Conservation (phyloP, 345 rosid species). For the rapeseed (Brassica napus) region DNA sequence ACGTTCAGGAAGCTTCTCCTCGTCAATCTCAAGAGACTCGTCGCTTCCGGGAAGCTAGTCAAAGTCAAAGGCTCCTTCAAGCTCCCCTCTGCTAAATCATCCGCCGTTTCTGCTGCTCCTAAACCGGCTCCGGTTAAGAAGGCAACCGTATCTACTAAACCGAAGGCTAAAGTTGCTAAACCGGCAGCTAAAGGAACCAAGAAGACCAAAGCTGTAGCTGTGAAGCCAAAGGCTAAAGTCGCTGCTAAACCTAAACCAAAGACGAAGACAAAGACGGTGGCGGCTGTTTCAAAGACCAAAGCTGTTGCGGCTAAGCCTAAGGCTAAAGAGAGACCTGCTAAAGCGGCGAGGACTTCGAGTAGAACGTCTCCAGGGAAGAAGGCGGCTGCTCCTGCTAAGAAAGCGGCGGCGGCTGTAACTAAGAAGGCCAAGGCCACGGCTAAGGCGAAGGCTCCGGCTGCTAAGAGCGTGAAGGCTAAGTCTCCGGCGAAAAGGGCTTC, state of each 20-base stretch:
- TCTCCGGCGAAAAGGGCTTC: constrained; percentile 60
- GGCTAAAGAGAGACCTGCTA: constrained; percentile 60
- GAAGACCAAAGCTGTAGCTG: neutral
- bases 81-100: constrained; percentile 49
- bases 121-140: constrained; percentile 41
- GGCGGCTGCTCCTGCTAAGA: constrained; percentile 50
- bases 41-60: constrained; percentile 57
- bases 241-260: constrained; percentile 37
- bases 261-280: constrained; percentile 10
- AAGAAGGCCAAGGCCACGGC: constrained; percentile 30
- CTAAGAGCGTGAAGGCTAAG: constrained; percentile 38
- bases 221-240: constrained; percentile 31
- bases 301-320: constrained; percentile 55
- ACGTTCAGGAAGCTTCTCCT: constrained; percentile 69
- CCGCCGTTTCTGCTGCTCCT: neutral
- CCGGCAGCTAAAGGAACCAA: constrained; percentile 25
- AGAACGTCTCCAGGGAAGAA: constrained; percentile 68
- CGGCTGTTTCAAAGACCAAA: constrained; percentile 43
- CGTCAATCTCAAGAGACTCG: constrained; percentile 67
- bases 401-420: constrained; percentile 36
- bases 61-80: constrained; percentile 80
- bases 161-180: constrained; percentile 44
- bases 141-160: constrained; percentile 12
- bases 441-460: constrained; percentile 41
- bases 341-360: constrained; percentile 62